These are phyloP conservation scores for Medicago lupulina DNA, from an alignment of 306 rosid species.

Conservation along the genomic window DNA sequence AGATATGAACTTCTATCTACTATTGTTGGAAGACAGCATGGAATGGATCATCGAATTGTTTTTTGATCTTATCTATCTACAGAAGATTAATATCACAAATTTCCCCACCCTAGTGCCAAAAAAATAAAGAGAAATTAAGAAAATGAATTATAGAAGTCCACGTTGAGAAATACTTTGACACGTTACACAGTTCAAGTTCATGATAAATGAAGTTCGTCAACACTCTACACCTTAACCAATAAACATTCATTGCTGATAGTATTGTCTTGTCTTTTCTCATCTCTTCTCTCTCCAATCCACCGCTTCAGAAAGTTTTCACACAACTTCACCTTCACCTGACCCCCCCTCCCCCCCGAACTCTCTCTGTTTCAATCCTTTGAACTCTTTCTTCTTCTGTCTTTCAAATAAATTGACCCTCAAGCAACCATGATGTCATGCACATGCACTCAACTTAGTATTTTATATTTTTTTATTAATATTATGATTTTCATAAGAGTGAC, in stretches of 20 bases:
- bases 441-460: background rate
- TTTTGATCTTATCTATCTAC: no score
- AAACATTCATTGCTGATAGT: slow-evolving; percentile 7
- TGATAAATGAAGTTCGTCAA: slow-evolving; percentile 35
- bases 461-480: no score
- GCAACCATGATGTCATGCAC: background rate
- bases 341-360: background rate
- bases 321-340: background rate
- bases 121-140: background rate
- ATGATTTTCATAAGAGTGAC: no score
- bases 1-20: no score
- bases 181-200: background rate
- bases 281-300: slow-evolving; percentile 5
- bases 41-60: no score
- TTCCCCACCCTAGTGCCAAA: background rate
- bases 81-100: background rate
- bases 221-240: slow-evolving; percentile 44
- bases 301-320: slow-evolving; percentile 1
- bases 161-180: slow-evolving; percentile 11
- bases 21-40: no score
- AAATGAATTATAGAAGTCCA: background rate
- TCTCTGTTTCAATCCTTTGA: background rate
- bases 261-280: background rate
- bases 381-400: background rate
- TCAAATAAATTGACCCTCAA: background rate